Percentiles rank a stretch among this genome's conserved stretches.
These are phyloP conservation scores for Cadophora malorum DNA, from an alignment of 2,329 filamentous ascomycete species.

Conservation along the genomic window DNA sequence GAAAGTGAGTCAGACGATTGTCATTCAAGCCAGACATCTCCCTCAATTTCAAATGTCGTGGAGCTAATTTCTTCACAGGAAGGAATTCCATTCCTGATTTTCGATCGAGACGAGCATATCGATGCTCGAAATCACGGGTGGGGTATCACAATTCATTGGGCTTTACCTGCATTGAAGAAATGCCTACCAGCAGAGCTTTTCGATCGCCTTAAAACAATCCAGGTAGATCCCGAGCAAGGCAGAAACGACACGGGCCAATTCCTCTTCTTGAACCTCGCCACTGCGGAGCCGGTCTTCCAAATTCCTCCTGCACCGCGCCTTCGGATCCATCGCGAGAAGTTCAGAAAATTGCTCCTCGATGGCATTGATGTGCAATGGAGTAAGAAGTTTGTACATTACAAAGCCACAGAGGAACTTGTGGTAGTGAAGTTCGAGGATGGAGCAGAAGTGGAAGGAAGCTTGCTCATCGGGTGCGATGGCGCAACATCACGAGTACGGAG, in stretches of 20 bases:
- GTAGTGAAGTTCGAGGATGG: conserved; percentile 56
- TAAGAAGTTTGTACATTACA: conserved; percentile 47
- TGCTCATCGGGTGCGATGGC: conserved; percentile 60
- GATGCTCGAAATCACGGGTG: conserved; percentile 60
- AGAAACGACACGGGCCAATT: conserved; percentile 56
- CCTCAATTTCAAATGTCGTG: not conserved
- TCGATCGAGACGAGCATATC: conserved; percentile 59
- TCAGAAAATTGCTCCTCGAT: conserved; percentile 54
- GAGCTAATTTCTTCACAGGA: conserved; percentile 11
- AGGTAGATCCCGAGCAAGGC: conserved; percentile 60
- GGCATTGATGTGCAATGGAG: conserved; percentile 55
- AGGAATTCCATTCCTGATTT: conserved; percentile 58
- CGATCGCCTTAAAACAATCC: conserved; percentile 54
- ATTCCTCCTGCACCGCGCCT: conserved; percentile 54
- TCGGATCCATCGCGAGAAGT: conserved; percentile 54
- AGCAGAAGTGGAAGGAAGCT: conserved; percentile 48
- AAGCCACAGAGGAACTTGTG: conserved; percentile 46
- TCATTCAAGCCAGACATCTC: not conserved
- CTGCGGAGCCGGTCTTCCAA: conserved; percentile 53
- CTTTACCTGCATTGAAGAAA: conserved; percentile 56
- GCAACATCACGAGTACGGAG: conserved; percentile 52
- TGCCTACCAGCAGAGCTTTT: conserved; percentile 57
- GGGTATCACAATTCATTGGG: conserved; percentile 71
- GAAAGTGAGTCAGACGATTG: conserved; percentile 7
- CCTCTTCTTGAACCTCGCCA: conserved; percentile 62